Evolutionary conservation across 257 asterid genomes (phyloP), one percentile per base, ranked within the genome.

Genomic region (Plantago major): DNA sequence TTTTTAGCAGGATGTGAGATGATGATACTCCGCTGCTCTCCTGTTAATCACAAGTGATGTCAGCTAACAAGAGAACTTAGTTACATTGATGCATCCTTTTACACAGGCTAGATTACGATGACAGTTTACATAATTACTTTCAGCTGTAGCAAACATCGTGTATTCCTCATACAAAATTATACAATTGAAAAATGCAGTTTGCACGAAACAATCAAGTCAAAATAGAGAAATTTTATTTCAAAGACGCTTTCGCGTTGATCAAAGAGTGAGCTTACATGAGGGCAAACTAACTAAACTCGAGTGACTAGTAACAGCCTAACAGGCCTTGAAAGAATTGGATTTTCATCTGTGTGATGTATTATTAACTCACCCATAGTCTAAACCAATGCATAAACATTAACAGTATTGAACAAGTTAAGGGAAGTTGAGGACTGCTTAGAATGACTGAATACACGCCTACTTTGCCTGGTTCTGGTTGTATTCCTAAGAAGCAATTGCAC

Each of bases 401-500:
- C 15, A 38, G 30, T 14, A 40, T 22, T 57, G 62, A 57, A 5
- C 8, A 40, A 11, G 22, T 37, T 30, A 16, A 28, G 14, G 30
- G 42, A 16, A 56, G 11, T n/a, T 11, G 37, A 10, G 46, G 19
- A 56, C 57, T 19, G 10, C 57, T 52, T 52, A 52, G 57, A 1
- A 52, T 7, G 15, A 4, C 40, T 19, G 11, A 37, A 52, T 10
- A 8, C 14, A 26, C 11, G 15, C 16, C 7, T 40, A 52, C 58
- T 52, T 26, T 53, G 37, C 57, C 13, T 53, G 16, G 42, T 22
- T 3, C 26, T 22, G 57, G 42, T 22, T 3, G 58, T 19, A 44
- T 16, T 19, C 57, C 45, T 63, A 63, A 48, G 67, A 64, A 49
- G 61, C 50, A 67, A 65, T 26, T 37, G 76, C 47, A 38, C 62